Evolutionary conservation across 208 protist species (phyloP), one percentile per base, ranked within the genome.

Genomic region (Trypanosoma boissoni): DNA sequence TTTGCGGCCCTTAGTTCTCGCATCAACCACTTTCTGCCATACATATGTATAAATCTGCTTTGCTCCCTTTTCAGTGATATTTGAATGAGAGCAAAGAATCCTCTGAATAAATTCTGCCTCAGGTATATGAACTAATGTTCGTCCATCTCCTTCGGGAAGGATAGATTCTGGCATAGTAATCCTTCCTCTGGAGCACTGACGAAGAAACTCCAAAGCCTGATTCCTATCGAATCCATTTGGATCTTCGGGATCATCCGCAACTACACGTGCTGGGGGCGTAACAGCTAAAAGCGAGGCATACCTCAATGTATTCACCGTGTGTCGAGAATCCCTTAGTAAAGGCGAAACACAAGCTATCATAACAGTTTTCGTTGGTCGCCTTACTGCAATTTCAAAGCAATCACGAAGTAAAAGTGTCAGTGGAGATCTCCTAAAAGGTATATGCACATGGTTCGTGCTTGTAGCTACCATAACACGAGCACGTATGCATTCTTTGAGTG

Each of bases 301-400:
- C 10, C 91, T 78, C 49, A 96, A 68, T 0, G 91, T 96, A 57
- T 92, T 93, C 44, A 94, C 89, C 12, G 85, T 95, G 60, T 94
- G 87, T 1, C 87, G 71, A 5, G 86, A 73, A 62, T 97, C 91
- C 27, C 87, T 73, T 41, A 93, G 72, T 16, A 95, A 68, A n/a
- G 88, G 88, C 20, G 86, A 94, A 58, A 95, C 81, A 61, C 89
- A 96, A 9, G 87, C 91, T 64, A 97, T 95, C 63, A 97, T 70
- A 5, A 93, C 88, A 3, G 89, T 95, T 65, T 95, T 94, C 3
- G 86, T 93, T 10, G 86, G 89, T 8, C 87, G 70, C 28, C 77
- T 78, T 24, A 94, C 87, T 2, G 86, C 86, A 62, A 96, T 90
- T 55, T 94, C 88, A 72, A 97, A 97, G 58, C 80, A 91, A 71